Conservation (phyloP, 768 basidiomycete species). For the Serpula lacrymans region DNA sequence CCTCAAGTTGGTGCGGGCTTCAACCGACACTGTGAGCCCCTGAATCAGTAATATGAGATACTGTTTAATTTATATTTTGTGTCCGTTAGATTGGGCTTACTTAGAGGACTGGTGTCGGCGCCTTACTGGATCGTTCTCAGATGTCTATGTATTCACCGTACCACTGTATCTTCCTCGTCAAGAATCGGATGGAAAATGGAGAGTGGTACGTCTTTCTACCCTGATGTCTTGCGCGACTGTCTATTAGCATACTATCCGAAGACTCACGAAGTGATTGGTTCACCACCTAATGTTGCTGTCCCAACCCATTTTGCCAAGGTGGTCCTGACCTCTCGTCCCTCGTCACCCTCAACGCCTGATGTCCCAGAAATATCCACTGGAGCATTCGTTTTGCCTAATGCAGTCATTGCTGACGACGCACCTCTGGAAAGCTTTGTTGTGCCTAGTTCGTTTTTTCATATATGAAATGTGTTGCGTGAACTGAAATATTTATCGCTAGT, state of each 20-base stretch:
- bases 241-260: slow-evolving; percentile 26
- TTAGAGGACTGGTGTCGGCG: slow-evolving; percentile 93
- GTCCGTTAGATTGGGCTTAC: slow-evolving; percentile 85
- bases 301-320: slow-evolving; percentile 99
- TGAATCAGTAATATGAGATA: neutral
- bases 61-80: neutral
- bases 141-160: slow-evolving; percentile 97
- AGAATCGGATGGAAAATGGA: slow-evolving; percentile 90
- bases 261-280: slow-evolving; percentile 94
- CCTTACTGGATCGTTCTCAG: slow-evolving; percentile 81
- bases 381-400: slow-evolving; percentile 95
- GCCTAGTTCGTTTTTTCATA: slow-evolving; percentile 53
- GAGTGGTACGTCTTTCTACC: slow-evolving; percentile 63
- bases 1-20: slow-evolving; percentile 98
- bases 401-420: slow-evolving; percentile 82
- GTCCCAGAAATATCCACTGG: slow-evolving; percentile 79
- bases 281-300: slow-evolving; percentile 85
- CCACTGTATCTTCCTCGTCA: slow-evolving; percentile 91
- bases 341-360: slow-evolving; percentile 69
- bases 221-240: neutral
- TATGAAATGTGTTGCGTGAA: neutral
- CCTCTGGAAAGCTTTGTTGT: slow-evolving; percentile 78
- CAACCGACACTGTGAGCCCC: slow-evolving; percentile 85
- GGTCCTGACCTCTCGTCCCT: slow-evolving; percentile 72
- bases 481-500: slow-evolving; percentile 44